Conservation (phyloP, 176 grass and related monocot genomes). For the Oryza australiensis region DNA sequence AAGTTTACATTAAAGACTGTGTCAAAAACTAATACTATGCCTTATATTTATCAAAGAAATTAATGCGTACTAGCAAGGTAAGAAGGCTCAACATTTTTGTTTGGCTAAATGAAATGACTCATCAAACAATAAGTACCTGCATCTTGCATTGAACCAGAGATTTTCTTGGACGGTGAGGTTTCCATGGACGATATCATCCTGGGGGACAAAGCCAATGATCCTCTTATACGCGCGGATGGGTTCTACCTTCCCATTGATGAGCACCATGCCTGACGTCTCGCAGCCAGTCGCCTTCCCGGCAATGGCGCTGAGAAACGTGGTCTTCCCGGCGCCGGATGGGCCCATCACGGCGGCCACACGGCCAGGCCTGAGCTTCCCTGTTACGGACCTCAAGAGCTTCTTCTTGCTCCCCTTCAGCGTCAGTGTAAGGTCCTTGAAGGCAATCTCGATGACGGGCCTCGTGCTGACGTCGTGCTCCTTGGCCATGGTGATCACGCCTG, state of each 20-base stretch:
- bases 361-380: constrained; percentile 84
- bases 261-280: constrained; percentile 59
- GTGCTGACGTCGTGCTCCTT: constrained; percentile 59
- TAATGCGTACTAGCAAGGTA: neutral
- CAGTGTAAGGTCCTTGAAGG: constrained; percentile 84
- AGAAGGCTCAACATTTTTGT: neutral
- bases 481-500: constrained; percentile 90
- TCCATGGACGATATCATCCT: constrained; percentile 98
- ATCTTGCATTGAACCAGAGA: constrained; percentile 98
- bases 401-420: constrained; percentile 89
- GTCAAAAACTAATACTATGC: no score
- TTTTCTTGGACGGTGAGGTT: constrained; percentile 97
- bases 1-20: no score
- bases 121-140: constrained; percentile 50
- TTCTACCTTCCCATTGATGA: constrained; percentile 93
- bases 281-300: constrained; percentile 99
- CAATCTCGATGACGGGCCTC: constrained; percentile 72
- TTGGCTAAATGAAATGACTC: neutral
- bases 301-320: constrained; percentile 85
- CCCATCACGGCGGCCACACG: constrained; percentile 94
- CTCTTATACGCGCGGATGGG: constrained; percentile 91
- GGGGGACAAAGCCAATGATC: constrained; percentile 96
- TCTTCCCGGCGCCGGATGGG: constrained; percentile 92
- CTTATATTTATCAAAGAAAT: no score
- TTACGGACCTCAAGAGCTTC: constrained; percentile 73